Percentiles rank a stretch among this genome's conserved stretches.
phyloP scores from a whole-genome alignment of 139 green algal species.

The Chlorella sp. region DNA sequence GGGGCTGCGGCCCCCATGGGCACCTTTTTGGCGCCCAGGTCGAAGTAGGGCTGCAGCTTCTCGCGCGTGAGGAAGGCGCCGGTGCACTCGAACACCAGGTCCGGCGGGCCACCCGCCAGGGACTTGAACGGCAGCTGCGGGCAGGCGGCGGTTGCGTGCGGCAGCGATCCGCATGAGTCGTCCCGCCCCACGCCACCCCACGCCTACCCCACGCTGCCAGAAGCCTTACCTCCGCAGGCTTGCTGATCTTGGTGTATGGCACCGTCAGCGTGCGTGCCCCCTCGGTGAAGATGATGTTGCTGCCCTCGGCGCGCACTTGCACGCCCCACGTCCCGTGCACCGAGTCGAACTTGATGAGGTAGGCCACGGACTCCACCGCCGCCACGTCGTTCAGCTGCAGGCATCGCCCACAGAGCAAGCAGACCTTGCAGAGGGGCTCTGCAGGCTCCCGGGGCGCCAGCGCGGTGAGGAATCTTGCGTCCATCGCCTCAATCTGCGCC shows the following conservation, averaged over 20 bases:
- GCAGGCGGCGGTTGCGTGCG: neutral
- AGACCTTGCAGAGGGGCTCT: no score
- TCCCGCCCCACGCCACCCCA: no score
- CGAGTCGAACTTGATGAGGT: conserved; percentile 78
- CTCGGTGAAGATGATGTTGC: conserved; percentile 43
- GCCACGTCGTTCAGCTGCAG: conserved; percentile 65
- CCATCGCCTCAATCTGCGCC: neutral
- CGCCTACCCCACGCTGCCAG: no score
- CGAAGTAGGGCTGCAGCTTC: conserved; percentile 61
- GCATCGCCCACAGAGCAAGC: neutral
- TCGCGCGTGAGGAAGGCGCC: conserved; percentile 62
- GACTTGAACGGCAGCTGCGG: conserved; percentile 29
- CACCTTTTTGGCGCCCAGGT: conserved; percentile 47
- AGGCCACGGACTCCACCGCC: conserved; percentile 55
- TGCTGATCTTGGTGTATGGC: conserved; percentile 32
- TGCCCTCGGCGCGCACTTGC: conserved; percentile 24
- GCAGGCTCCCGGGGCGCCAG: neutral
- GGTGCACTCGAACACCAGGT: conserved; percentile 64
- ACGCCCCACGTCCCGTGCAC: conserved; percentile 15
- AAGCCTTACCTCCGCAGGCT: conserved; percentile 10
- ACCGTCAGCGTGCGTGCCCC: conserved; percentile 28
- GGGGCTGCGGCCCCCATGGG: neutral
- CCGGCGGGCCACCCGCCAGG: conserved; percentile 19
- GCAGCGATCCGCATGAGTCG: no score
- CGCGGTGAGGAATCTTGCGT: neutral